Evolutionary conservation across 2,329 filamentous ascomycete genomes (phyloP), one percentile per base, ranked within the genome.

Genomic region (Sporothrix sp.): DNA sequence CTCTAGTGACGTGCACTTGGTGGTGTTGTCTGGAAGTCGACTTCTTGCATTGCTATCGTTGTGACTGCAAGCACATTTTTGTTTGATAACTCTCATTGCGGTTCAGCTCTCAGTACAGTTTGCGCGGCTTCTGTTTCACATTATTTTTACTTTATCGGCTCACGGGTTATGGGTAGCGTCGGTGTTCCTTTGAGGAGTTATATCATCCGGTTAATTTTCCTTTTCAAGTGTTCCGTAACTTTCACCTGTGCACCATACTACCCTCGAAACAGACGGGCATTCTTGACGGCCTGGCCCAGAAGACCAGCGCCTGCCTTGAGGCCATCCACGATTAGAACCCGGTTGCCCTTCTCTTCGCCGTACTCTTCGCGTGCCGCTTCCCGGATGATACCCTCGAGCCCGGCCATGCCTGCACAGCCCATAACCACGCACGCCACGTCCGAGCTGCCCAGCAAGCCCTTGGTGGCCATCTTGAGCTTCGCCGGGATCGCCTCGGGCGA

Each of bases 381-480:
- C 30, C 83, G 75, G 35, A 96, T 88, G 52, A 83, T 83, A 36
- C 79, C 72, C 59, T 93, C 85, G 67, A 96, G 75, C 0, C 89
- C 90, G 1, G 84, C 82, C 90, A 96, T 95, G 0, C 89, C 90
- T 3, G 87, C 90, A 64, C 90, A 96, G 0, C 90, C 90, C 71
- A 96, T 76, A 60, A 87, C 85, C 7, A 96, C 78, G 21, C 82
- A 85, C 4, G 73, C 71, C 0, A 90, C 76, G 3, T 72, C 69
- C 0, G 74, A 70, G 11, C 71, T 71, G 7, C 62, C 63, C 25
- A 95, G 66, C 23, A 95, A 68, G 46, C 74, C 70, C 63, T 74
- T 78, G 0, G 87, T 85, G 0, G 89, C 88, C 14, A 79, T 74
- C 57, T 74, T 81, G 62, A 96, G 79, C 60, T 79, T 81, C 53